Evolutionary conservation across 208 protist genomes (phyloP).

Genomic region (Phytomonas francai): DNA sequence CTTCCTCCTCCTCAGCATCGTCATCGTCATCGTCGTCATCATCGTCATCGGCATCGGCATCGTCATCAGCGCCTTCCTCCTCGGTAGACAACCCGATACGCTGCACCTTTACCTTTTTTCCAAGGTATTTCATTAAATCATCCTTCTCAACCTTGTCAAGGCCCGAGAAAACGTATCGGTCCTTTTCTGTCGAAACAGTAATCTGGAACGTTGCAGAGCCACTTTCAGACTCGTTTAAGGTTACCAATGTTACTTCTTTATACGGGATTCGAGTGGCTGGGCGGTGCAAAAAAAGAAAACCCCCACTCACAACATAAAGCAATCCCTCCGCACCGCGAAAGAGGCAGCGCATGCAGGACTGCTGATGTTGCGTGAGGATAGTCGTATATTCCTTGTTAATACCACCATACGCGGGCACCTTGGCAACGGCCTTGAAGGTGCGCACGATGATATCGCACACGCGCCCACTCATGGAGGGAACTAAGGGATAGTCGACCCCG

Average conservation of each 20-base stretch:
- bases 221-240: conserved; percentile 66
- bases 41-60: conserved; percentile 40
- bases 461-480: conserved; percentile 66
- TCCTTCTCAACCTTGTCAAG: conserved; percentile 69
- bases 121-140: conserved; percentile 46
- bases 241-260: conserved; percentile 37
- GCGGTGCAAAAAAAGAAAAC: conserved; percentile 76
- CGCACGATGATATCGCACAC: conserved; percentile 82
- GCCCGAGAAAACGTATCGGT: conserved; percentile 58
- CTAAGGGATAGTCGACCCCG: conserved; percentile 27
- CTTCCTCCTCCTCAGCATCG: conserved; percentile 29
- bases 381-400: conserved; percentile 78
- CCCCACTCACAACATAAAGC: conserved; percentile 65
- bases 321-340: conserved; percentile 65
- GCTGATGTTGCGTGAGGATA: conserved; percentile 27
- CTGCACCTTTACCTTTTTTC: conserved; percentile 38
- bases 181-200: conserved; percentile 40
- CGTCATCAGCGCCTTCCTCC: conserved; percentile 40
- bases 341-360: conserved; percentile 69
- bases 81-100: conserved; percentile 26
- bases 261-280: conserved; percentile 55
- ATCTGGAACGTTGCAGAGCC: conserved; percentile 69
- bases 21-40: conserved; percentile 32
- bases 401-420: conserved; percentile 63
- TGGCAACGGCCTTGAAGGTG: conserved; percentile 66